Evolutionary conservation across 495 filamentous ascomycete genomes (phyloP).

Genomic region (Cryomyces minteri): DNA sequence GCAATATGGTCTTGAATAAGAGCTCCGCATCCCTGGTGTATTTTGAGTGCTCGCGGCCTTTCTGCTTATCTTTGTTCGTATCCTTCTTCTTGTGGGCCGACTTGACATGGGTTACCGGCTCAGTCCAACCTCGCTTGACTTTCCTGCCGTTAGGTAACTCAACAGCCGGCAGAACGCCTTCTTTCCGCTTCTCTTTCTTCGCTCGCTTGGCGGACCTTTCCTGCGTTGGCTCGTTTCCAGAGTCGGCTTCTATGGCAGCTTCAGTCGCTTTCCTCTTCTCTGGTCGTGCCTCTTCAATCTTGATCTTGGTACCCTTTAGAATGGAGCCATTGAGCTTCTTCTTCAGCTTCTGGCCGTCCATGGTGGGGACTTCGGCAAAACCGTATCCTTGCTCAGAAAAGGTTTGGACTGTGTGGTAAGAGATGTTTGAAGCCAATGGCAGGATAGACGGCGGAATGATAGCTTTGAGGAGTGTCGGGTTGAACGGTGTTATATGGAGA

Average conservation of each 20-base stretch:
- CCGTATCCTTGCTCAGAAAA: constrained; percentile 85
- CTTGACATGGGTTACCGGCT: constrained; percentile 28
- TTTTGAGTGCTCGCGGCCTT: constrained; percentile 44
- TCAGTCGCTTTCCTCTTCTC: constrained; percentile 20
- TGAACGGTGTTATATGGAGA: constrained; percentile 77
- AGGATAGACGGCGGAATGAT: constrained; percentile 51
- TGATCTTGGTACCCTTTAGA: constrained; percentile 69
- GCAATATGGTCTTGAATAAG: constrained; percentile 66
- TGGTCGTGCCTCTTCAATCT: constrained; percentile 59
- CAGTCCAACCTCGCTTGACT: constrained; percentile 85
- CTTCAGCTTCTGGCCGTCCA: constrained; percentile 72
- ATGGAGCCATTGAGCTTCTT: constrained; percentile 86
- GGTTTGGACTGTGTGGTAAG: constrained; percentile 64
- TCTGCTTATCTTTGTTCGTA: constrained; percentile 33
- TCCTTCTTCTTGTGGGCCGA: constrained; percentile 29
- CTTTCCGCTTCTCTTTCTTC: constrained; percentile 43
- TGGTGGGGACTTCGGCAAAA: constrained; percentile 60
- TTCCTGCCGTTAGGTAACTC: constrained; percentile 55
- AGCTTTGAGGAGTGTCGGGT: constrained; percentile 43
- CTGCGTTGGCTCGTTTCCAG: constrained; percentile 16
- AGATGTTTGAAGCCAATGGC: constrained; percentile 53
- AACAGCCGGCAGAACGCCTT: constrained; percentile 45
- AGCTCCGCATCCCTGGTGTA: constrained; percentile 63
- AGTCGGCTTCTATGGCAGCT: constrained; percentile 2
- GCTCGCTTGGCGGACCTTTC: constrained; percentile 18